Percentiles rank a stretch among this genome's conserved stretches.
Evolutionary conservation across 441 rosid species (phyloP).

Genomic region (Capsella rubella): DNA sequence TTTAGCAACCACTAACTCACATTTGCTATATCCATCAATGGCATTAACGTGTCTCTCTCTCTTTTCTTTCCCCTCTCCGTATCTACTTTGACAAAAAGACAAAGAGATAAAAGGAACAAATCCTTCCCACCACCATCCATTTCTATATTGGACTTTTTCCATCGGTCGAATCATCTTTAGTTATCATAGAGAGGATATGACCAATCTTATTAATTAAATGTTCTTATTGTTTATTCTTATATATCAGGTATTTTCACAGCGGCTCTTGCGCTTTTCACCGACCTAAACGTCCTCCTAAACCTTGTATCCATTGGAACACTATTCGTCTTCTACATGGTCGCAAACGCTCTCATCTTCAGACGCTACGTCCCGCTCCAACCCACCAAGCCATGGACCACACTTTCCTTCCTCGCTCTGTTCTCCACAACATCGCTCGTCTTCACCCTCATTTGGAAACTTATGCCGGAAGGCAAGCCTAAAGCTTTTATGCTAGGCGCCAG

Average conservation of each 20-base stretch:
- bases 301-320: slow-evolving; percentile 92
- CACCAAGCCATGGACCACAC: slow-evolving; percentile 75
- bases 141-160: slow-evolving; percentile 1
- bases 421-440: slow-evolving; percentile 63
- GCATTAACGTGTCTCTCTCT: neutral
- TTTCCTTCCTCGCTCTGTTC: slow-evolving; percentile 69
- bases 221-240: slow-evolving; percentile 22
- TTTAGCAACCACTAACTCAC: slow-evolving; percentile 37
- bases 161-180: slow-evolving; percentile 13
- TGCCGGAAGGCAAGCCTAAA: slow-evolving; percentile 60
- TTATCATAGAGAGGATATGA: neutral
- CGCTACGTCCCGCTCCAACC: slow-evolving; percentile 71
- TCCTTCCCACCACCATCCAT: slow-evolving; percentile 29
- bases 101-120: slow-evolving; percentile 18
- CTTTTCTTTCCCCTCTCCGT: neutral
- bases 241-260: slow-evolving; percentile 83
- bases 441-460: slow-evolving; percentile 74
- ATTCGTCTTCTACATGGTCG: slow-evolving; percentile 94
- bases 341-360: slow-evolving; percentile 80
- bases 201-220: neutral
- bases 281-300: slow-evolving; percentile 74
- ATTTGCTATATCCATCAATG: slow-evolving; percentile 21
- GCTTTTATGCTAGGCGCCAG: slow-evolving; percentile 61
- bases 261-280: slow-evolving; percentile 75
- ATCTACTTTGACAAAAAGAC: slow-evolving; percentile 16